phyloP scores from a whole-genome alignment of 1,284 basidiomycete genomes.

The Wolfiporia cocos region DNA sequence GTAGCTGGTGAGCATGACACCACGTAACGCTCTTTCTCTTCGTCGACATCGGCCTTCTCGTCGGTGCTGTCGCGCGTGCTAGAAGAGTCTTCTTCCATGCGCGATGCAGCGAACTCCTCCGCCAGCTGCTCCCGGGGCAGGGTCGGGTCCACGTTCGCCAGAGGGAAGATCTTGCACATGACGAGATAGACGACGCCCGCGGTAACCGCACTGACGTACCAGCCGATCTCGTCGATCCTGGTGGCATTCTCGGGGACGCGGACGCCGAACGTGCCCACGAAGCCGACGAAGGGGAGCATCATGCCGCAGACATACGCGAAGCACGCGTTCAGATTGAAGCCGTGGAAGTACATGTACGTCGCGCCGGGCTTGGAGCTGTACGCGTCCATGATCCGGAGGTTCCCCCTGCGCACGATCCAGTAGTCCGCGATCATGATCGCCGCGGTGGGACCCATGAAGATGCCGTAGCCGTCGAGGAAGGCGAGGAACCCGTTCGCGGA shows the following conservation, averaged over 20 bases:
- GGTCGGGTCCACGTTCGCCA: slow-evolving; percentile 12
- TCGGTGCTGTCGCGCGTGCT: not conserved
- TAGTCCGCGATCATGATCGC: slow-evolving; percentile 25
- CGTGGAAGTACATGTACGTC: slow-evolving; percentile 21
- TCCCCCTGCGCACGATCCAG: slow-evolving; percentile 21
- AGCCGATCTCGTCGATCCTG: slow-evolving; percentile 15
- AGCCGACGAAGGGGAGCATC: slow-evolving; percentile 19
- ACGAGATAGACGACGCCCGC: slow-evolving; percentile 14
- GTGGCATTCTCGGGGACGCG: slow-evolving; percentile 13
- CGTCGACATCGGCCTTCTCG: not conserved
- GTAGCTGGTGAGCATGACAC: not conserved
- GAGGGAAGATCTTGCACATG: slow-evolving; percentile 12
- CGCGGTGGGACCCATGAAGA: slow-evolving; percentile 24
- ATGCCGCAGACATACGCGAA: slow-evolving; percentile 20
- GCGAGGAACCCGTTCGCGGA: slow-evolving; percentile 22
- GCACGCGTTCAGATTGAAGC: slow-evolving; percentile 21
- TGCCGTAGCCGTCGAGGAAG: slow-evolving; percentile 22
- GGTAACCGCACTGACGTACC: slow-evolving; percentile 14
- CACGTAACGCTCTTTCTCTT: not conserved
- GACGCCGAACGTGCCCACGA: slow-evolving; percentile 18
- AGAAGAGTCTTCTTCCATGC: not conserved
- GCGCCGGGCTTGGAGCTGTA: slow-evolving; percentile 16
- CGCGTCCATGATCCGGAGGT: slow-evolving; percentile 17
- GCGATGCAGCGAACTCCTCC: slow-evolving; percentile 5
- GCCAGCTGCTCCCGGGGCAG: slow-evolving; percentile 14